Conservation (phyloP, 2,329 filamentous ascomycete genomes). For the Drechmeria coniospora region DNA sequence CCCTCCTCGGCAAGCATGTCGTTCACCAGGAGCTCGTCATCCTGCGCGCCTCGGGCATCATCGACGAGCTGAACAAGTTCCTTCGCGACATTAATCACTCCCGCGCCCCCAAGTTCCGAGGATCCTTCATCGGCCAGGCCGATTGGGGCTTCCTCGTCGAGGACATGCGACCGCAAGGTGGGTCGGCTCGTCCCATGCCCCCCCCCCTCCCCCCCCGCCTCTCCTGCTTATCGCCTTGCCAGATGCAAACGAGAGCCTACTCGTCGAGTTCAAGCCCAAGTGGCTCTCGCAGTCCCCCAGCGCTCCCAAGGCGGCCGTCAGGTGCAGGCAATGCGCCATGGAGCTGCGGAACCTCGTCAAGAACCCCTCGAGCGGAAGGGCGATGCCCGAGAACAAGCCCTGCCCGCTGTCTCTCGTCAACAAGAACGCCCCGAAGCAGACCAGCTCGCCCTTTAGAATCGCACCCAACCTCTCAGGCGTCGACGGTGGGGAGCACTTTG, state of each 20-base stretch:
- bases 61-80: conserved; percentile 33
- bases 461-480: conserved; percentile 16
- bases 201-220: conserved; percentile 1
- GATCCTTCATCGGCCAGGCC: conserved; percentile 34
- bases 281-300: conserved; percentile 66
- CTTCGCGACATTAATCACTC: conserved; percentile 32
- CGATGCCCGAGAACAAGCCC: conserved; percentile 27
- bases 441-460: conserved; percentile 26
- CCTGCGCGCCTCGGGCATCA: conserved; percentile 18
- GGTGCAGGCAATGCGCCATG: conserved; percentile 62
- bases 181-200: conserved; percentile 2
- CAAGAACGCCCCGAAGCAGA: conserved; percentile 26
- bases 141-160: conserved; percentile 57
- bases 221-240: conserved; percentile 2
- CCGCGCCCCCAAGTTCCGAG: conserved; percentile 29
- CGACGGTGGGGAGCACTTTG: conserved; percentile 13
- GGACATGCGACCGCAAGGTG: conserved; percentile 43
- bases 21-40: conserved; percentile 23
- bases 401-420: conserved; percentile 53
- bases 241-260: conserved; percentile 15
- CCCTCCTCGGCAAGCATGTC: conserved; percentile 18
- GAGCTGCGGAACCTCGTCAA: conserved; percentile 21
- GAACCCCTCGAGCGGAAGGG: conserved; percentile 16
- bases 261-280: conserved; percentile 72
- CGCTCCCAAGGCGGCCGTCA: conserved; percentile 43